A percentile compares a stretch with the other conserved stretches of the same genome.
These are phyloP conservation scores for Suillus luteus DNA, from an alignment of 768 basidiomycete species.

Conservation along the genomic window DNA sequence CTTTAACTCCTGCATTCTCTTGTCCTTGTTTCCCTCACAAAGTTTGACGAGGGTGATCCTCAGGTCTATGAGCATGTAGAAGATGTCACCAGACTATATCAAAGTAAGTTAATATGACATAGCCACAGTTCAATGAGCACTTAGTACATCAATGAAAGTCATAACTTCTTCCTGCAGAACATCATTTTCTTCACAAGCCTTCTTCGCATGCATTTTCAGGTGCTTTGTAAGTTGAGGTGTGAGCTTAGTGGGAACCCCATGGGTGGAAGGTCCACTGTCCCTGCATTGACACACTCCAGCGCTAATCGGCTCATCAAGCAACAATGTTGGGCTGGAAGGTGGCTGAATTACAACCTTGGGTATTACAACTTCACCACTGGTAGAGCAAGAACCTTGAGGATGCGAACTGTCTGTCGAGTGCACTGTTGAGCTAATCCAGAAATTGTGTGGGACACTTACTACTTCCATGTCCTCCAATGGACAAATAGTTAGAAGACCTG, in stretches of 20 bases:
- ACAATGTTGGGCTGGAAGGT: neutral
- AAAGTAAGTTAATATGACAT: neutral
- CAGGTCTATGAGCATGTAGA: constrained; percentile 5
- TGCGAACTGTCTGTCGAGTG: neutral
- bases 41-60: neutral
- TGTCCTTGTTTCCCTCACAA: neutral
- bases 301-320: neutral
- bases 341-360: neutral
- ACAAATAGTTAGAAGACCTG: neutral
- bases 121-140: neutral
- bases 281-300: neutral
- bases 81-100: constrained; percentile 2
- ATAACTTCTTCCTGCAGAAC: neutral
- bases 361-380: neutral
- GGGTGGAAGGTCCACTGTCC: neutral
- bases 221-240: neutral
- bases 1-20: too few relatives aligned
- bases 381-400: neutral
- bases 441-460: too few relatives aligned
- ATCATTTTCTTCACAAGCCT: neutral
- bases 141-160: neutral
- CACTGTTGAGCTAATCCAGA: too few relatives aligned
- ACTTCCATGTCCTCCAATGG: neutral
- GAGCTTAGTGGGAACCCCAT: neutral
- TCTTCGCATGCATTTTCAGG: neutral